Evolutionary conservation across 345 rosid genomes (phyloP), one percentile per base, ranked within the genome.

Genomic region (Citrus maxima): DNA sequence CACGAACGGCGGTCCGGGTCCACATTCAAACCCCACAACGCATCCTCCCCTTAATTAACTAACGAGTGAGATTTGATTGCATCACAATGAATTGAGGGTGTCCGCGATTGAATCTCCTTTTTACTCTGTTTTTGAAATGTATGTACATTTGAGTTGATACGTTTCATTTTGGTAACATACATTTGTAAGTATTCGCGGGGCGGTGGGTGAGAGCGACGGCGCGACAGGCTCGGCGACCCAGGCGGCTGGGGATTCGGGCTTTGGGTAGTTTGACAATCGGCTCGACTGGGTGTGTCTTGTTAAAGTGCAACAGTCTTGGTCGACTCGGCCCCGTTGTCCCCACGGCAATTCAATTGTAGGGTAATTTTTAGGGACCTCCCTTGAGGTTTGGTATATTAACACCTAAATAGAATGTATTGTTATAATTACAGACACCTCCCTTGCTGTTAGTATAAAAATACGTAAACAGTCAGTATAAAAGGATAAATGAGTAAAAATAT

Each of bases 251-350:
- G 87, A 83, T 87, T 85, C 66, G 82, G 71, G 80, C 70, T 46
- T 46, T 69, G 63, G 75, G 70, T 4, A 19, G 78, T 82, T 87
- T 87, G 82, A 83, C 83, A 82, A 78, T 64, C 74, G 34, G 68
- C 74, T 74, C 79, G 12, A 60, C 73, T 65, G 65, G 68, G 49
- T 42, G 30, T 87, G 90, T 83, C 79, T 28, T 42, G 67, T 70
- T 77, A 85, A 85, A 83, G 87, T 49, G 30, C 0, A 83, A 78
- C 87, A 78, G 28, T 78, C 84, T 82, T 35, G 88, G 64, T 78
- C 35, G 6, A 16, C 78, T 83, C 76, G 61, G 21, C 80, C 54
- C 56, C 87, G 76, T 85, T 87, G 90, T 85, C 87, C 78, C 78
- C 83, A 82, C 80, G 85, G 72, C 75, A 79, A 59, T n/a, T n/a